Percentiles rank a stretch among this genome's conserved stretches.
Conservation (phyloP, 2,329 filamentous ascomycete genomes). For the Rhynchosporium agropyri region DNA sequence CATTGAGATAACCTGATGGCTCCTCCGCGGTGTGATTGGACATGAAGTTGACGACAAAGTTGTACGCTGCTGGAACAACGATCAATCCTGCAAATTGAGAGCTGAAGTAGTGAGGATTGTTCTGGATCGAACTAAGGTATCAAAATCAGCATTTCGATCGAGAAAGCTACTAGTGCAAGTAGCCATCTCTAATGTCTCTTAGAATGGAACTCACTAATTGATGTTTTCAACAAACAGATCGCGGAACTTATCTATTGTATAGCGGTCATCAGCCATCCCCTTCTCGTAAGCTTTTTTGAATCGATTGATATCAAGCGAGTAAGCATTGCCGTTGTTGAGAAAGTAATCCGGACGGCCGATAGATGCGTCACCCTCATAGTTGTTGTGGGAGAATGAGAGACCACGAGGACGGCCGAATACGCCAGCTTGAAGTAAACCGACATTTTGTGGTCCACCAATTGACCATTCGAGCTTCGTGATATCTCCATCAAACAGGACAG, state of each 20-base stretch:
- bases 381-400: conserved; percentile 24
- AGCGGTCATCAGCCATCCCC: conserved; percentile 9
- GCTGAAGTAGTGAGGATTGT: conserved; percentile 54
- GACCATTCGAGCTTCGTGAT: conserved; percentile 20
- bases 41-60: conserved; percentile 24
- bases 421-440: conserved; percentile 10
- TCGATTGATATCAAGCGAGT: conserved; percentile 18
- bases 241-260: conserved; percentile 18
- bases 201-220: background rate
- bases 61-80: conserved; percentile 20
- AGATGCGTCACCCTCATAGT: conserved; percentile 27
- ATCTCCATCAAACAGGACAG: conserved; percentile 22
- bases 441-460: conserved; percentile 24
- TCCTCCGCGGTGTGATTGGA: conserved; percentile 9
- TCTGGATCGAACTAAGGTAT: conserved; percentile 21
- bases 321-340: conserved; percentile 22
- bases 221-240: background rate
- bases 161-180: background rate
- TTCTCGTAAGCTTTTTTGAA: conserved; percentile 20
- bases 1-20: background rate
- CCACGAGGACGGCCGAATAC: conserved; percentile 18
- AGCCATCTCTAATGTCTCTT: background rate
- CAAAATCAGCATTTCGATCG: background rate
- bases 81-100: conserved; percentile 21
- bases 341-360: conserved; percentile 22